Evolutionary conservation across 306 rosid species (phyloP).

Genomic region (Heteromeles arbutifolia): DNA sequence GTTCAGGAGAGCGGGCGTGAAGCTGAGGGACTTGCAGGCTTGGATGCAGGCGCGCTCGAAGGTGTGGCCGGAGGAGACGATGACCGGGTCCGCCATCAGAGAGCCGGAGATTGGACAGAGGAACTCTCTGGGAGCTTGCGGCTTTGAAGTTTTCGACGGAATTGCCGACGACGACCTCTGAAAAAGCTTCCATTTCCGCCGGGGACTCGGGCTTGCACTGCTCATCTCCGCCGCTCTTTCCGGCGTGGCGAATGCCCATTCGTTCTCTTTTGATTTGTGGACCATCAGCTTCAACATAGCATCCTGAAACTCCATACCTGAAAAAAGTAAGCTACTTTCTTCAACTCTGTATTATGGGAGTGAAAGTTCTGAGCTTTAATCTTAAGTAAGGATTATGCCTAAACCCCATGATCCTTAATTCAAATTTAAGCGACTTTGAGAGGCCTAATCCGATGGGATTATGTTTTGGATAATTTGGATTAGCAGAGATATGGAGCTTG

Average conservation of each 20-base stretch:
- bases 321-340: neutral
- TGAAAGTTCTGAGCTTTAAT: neutral
- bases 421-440: no score
- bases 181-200: constrained; percentile 69
- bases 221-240: constrained; percentile 7
- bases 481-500: neutral
- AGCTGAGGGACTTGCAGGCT: constrained; percentile 43
- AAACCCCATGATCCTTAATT: neutral
- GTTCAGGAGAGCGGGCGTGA: constrained; percentile 48
- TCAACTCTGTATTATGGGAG: neutral
- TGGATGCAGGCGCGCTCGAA: constrained; percentile 59
- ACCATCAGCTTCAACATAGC: constrained; percentile 31
- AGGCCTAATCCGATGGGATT: neutral
- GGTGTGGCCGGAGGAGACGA: constrained; percentile 86
- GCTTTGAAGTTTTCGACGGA: constrained; percentile 23
- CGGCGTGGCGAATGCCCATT: constrained; percentile 5
- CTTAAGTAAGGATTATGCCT: neutral
- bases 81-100: constrained; percentile 86
- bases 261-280: constrained; percentile 20
- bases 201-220: constrained; percentile 14
- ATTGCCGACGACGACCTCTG: constrained; percentile 22
- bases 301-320: constrained; percentile 59
- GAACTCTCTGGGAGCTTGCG: constrained; percentile 58
- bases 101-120: constrained; percentile 66
- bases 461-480: neutral